phyloP scores from a whole-genome alignment of 768 basidiomycete genomes.

The Lepiota brunneoincarnata region DNA sequence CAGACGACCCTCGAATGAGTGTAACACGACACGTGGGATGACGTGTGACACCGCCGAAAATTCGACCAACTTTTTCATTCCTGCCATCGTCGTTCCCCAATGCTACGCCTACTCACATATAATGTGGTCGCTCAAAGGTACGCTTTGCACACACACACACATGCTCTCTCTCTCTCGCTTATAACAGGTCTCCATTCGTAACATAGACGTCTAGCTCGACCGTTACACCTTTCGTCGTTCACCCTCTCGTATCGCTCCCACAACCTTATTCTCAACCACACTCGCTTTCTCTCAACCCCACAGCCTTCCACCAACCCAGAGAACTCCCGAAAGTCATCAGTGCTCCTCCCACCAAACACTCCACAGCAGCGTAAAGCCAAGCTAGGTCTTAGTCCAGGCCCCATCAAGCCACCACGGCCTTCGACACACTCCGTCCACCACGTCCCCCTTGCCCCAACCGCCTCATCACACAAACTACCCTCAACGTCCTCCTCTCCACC shows the following conservation, averaged over 20 bases:
- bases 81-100: constrained; percentile 6
- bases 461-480: constrained; percentile 13
- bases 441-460: constrained; percentile 21
- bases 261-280: constrained; percentile 1
- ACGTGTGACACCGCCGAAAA: constrained; percentile 1
- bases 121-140: constrained; percentile 16
- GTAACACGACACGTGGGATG: not conserved
- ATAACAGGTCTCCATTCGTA: not conserved
- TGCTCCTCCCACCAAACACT: constrained; percentile 17
- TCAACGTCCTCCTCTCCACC: constrained; percentile 10
- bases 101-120: constrained; percentile 18
- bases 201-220: not conserved
- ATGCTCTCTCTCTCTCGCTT: not conserved
- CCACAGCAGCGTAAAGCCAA: constrained; percentile 41
- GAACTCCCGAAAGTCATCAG: constrained; percentile 3
- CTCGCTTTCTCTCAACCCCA: constrained; percentile 14
- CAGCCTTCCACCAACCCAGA: constrained; percentile 8
- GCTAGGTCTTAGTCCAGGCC: constrained; percentile 63
- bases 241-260: not conserved
- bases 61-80: not conserved
- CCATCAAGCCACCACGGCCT: constrained; percentile 38
- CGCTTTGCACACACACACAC: too few species aligned
- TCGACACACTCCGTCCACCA: constrained; percentile 16
- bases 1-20: too few species aligned
- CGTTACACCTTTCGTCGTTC: not conserved